Conservation (phyloP, 2,329 filamentous ascomycete genomes). For the Venturia oleaginea region DNA sequence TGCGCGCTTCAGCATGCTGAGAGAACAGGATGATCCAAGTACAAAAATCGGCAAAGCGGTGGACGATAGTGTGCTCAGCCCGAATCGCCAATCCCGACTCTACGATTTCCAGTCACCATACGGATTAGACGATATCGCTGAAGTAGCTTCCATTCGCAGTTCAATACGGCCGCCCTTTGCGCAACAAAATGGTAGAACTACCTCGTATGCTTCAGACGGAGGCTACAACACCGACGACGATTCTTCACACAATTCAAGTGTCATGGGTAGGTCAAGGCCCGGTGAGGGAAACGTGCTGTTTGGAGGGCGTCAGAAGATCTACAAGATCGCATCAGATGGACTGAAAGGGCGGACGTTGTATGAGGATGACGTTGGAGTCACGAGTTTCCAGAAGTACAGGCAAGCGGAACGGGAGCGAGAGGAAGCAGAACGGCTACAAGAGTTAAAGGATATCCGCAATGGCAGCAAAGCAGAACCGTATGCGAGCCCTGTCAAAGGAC, state of each 20-base stretch:
- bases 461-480: slow-evolving; percentile 32
- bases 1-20: slow-evolving; percentile 90
- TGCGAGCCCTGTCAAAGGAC: slow-evolving; percentile 34
- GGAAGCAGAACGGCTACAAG: slow-evolving; percentile 30
- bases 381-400: slow-evolving; percentile 72
- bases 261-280: slow-evolving; percentile 78
- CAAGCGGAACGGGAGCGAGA: slow-evolving; percentile 47
- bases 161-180: slow-evolving; percentile 32
- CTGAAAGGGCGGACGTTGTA: slow-evolving; percentile 60
- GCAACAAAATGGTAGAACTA: slow-evolving; percentile 41
- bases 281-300: slow-evolving; percentile 89
- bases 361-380: slow-evolving; percentile 75
- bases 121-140: slow-evolving; percentile 79
- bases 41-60: slow-evolving; percentile 88
- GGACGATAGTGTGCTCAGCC: slow-evolving; percentile 84
- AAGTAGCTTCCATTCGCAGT: slow-evolving; percentile 71
- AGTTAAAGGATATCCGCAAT: slow-evolving; percentile 31
- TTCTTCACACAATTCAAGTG: slow-evolving; percentile 53
- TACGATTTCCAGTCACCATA: slow-evolving; percentile 46
- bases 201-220: slow-evolving; percentile 56
- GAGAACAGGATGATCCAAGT: slow-evolving; percentile 85
- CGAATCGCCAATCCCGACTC: slow-evolving; percentile 70
- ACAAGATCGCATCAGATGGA: slow-evolving; percentile 60
- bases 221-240: slow-evolving; percentile 56
- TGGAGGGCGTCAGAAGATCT: slow-evolving; percentile 91